These are phyloP conservation scores for Rubroboletus pulcherrimus DNA, from an alignment of 768 basidiomycete species.

Conservation along the genomic window DNA sequence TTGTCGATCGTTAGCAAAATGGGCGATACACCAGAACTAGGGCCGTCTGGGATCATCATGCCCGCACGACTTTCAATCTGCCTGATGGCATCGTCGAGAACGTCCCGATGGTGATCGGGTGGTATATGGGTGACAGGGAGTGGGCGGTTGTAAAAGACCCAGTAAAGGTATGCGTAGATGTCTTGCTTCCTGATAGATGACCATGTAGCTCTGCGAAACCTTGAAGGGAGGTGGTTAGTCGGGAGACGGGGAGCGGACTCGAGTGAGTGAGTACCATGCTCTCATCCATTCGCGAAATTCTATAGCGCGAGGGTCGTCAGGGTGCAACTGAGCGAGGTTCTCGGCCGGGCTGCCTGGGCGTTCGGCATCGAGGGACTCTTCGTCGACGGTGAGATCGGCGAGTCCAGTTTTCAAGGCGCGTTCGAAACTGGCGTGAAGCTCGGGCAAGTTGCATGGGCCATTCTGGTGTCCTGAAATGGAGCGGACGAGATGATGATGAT, in stretches of 20 bases:
- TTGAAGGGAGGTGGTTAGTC: conserved; percentile 7
- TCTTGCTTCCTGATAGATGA: conserved; percentile 60
- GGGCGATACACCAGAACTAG: conserved; percentile 47
- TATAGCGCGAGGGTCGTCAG: conserved; percentile 64
- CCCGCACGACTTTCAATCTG: conserved; percentile 73
- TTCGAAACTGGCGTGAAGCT: conserved; percentile 55
- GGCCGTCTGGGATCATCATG: conserved; percentile 55
- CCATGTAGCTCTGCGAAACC: conserved; percentile 79
- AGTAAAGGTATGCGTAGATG: conserved; percentile 74
- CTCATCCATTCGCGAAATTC: conserved; percentile 69
- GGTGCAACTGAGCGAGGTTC: conserved; percentile 51
- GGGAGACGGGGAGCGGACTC: not conserved
- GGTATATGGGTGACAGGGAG: conserved; percentile 51
- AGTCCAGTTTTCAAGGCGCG: conserved; percentile 68
- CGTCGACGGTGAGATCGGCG: conserved; percentile 50
- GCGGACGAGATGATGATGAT: conserved; percentile 51
- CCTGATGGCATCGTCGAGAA: conserved; percentile 58
- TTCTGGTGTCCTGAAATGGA: conserved; percentile 45
- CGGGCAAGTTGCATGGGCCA: conserved; percentile 44
- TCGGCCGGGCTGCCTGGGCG: conserved; percentile 63
- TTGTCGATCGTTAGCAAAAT: conserved; percentile 77
- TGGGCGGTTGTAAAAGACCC: conserved; percentile 73
- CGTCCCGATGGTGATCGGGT: conserved; percentile 40
- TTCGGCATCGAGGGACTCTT: conserved; percentile 46
- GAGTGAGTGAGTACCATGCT: conserved; percentile 39